Base-by-base conservation (phyloP, 257 asterid species). In the Datura wrightii region DNA sequence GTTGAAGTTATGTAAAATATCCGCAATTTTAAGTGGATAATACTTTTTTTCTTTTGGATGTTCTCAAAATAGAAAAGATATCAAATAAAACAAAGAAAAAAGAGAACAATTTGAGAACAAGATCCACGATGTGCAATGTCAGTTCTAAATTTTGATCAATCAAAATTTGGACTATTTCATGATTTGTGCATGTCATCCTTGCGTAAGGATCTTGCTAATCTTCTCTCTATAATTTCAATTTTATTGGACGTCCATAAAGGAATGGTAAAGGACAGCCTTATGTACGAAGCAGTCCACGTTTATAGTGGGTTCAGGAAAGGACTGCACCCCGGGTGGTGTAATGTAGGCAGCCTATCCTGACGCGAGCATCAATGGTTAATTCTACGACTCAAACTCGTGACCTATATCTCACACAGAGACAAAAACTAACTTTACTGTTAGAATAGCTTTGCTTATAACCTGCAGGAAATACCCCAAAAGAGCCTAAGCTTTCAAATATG, bases 81-180 rank as follows among this genome's bases (percentile, higher is more conserved):
- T 16, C 81, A 76, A 48, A 48, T 50, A 76, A 76, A 50, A 78
- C 14, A 24, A 31, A 5, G 81, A 31, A 34, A 52, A 46, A 52
- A 7, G 48, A 78, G 62, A 31, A 78, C 34, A 31, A 78, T 14
- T 78, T 78, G 63, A 78, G 82, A 76, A 50, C 44, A 76, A 34
- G 44, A 48, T 50, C 8, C 60, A 76, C 13, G 46, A 15, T 50
- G 44, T 4, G 62, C 24, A 24, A 8, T 78, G 46, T 78, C 39
- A 52, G 34, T 78, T 76, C 62, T 31, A 24, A 31, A 76, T 76
- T 74, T 31, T 76, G 62, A 48, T 24, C 7, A 15, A 10, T 63
- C 37, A 65, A 14, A 63, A 65, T 10, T 34, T 11, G 72, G 44
- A 65, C 10, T 34, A 65, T 65, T 65, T 31, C 6, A 24, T 0